A percentile compares a stretch with the other conserved stretches of the same genome.
These are phyloP conservation scores for Onygena corvina DNA, from an alignment of 2,329 filamentous ascomycete species.

Conservation along the genomic window DNA sequence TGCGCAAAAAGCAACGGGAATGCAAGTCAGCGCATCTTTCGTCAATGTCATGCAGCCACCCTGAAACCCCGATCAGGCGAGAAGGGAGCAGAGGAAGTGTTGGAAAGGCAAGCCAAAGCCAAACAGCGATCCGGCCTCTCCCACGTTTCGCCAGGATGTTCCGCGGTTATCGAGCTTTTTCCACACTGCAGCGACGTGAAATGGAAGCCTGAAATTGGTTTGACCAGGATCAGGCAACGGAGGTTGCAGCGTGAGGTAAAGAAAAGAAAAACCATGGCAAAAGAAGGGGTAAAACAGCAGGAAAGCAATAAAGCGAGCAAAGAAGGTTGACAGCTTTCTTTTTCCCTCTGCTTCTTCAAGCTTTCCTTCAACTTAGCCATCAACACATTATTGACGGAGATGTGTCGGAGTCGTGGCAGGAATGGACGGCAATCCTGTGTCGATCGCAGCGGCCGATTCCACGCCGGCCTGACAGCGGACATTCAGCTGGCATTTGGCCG, in stretches of 20 bases:
- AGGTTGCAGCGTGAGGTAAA: background rate
- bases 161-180: background rate
- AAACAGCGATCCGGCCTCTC: constrained; percentile 1
- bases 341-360: background rate
- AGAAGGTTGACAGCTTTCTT: background rate
- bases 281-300: background rate
- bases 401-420: background rate
- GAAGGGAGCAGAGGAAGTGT: background rate
- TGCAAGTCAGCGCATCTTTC: constrained; percentile 1
- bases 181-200: background rate
- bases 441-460: background rate
- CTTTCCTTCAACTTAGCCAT: background rate
- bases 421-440: background rate
- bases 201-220: background rate
- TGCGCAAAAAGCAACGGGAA: constrained; percentile 1
- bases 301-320: background rate
- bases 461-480: background rate
- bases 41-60: constrained; percentile 3
- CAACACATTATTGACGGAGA: too few relatives aligned
- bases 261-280: background rate
- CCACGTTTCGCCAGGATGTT: background rate
- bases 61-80: background rate
- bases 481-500: background rate
- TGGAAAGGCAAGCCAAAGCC: background rate
- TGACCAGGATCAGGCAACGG: background rate